Evolutionary conservation across 371 early-diverging fungal species (phyloP).

Genomic region (Choanephora cucurbitarum): DNA sequence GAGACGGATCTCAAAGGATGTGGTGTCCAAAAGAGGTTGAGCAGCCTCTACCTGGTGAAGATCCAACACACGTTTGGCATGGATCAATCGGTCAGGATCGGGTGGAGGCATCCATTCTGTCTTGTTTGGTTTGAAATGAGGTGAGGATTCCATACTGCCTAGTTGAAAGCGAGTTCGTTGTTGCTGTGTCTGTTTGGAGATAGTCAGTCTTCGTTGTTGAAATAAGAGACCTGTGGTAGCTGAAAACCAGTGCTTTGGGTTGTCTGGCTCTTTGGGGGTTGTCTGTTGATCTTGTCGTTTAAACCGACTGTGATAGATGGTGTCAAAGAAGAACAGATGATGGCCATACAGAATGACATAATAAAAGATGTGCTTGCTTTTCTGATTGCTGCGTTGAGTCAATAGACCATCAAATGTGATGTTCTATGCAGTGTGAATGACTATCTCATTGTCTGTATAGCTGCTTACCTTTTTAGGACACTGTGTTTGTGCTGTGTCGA

Average conservation of each 20-base stretch:
- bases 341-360: slow-evolving; percentile 16
- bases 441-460: not conserved
- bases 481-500: not conserved
- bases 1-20: slow-evolving; percentile 2
- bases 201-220: slow-evolving; percentile 4
- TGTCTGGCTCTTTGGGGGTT: not conserved
- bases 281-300: slow-evolving; percentile 6
- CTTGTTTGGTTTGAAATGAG: slow-evolving; percentile 7
- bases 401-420: slow-evolving; percentile 10
- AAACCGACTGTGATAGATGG: slow-evolving; percentile 3
- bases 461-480: not conserved
- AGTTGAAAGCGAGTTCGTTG: not conserved
- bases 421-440: too few species aligned
- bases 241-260: slow-evolving; percentile 27
- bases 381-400: slow-evolving; percentile 1
- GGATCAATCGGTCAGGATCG: slow-evolving; percentile 4
- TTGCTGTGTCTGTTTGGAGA: not conserved
- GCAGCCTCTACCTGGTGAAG: slow-evolving; percentile 5
- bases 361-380: slow-evolving; percentile 4
- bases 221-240: slow-evolving; percentile 14
- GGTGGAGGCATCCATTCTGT: slow-evolving; percentile 5
- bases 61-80: slow-evolving; percentile 13
- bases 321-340: slow-evolving; percentile 19
- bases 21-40: slow-evolving; percentile 2
- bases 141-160: slow-evolving; percentile 7